Evolutionary conservation across 1,284 basidiomycete species (phyloP).

Genomic region (Microbotryum silenes-acaulis): DNA sequence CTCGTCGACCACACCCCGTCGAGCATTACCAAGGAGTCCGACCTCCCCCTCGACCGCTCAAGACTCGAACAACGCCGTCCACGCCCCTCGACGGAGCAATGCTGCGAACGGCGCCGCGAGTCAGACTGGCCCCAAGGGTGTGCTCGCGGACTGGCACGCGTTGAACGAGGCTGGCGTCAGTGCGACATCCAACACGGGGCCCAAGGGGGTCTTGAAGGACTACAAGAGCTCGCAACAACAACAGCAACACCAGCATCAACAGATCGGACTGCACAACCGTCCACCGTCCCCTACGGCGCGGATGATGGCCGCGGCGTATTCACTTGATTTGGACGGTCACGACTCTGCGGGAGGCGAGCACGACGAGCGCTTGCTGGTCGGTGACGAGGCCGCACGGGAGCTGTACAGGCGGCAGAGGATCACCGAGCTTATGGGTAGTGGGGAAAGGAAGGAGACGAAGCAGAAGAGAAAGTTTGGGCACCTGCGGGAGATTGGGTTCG

Average conservation of each 20-base stretch:
- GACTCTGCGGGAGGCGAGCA: background rate
- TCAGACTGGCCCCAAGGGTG: constrained; percentile 37
- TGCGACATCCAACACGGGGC: constrained; percentile 26
- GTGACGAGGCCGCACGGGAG: constrained; percentile 23
- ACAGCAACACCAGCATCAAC: too few relatives aligned
- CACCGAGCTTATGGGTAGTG: constrained; percentile 28
- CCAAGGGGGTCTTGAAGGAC: constrained; percentile 32
- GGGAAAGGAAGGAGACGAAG: constrained; percentile 4
- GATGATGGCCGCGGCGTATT: too few relatives aligned
- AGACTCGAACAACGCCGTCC: constrained; percentile 9
- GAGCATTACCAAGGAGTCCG: too few relatives aligned
- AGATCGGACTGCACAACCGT: too few relatives aligned
- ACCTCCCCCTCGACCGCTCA: constrained; percentile 7
- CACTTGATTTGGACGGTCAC: background rate
- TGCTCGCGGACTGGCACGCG: constrained; percentile 30
- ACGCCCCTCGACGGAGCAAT: background rate
- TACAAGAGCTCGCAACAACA: constrained; percentile 3
- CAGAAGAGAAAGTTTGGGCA: constrained; percentile 56
- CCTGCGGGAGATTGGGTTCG: constrained; percentile 65
- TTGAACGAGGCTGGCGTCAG: constrained; percentile 6
- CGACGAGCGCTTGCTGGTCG: too few relatives aligned
- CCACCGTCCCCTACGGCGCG: too few relatives aligned
- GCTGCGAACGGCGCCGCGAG: constrained; percentile 1
- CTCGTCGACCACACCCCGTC: background rate
- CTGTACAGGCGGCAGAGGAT: constrained; percentile 23